phyloP scores from a whole-genome alignment of 306 rosid species.

The Clitoria ternatea region DNA sequence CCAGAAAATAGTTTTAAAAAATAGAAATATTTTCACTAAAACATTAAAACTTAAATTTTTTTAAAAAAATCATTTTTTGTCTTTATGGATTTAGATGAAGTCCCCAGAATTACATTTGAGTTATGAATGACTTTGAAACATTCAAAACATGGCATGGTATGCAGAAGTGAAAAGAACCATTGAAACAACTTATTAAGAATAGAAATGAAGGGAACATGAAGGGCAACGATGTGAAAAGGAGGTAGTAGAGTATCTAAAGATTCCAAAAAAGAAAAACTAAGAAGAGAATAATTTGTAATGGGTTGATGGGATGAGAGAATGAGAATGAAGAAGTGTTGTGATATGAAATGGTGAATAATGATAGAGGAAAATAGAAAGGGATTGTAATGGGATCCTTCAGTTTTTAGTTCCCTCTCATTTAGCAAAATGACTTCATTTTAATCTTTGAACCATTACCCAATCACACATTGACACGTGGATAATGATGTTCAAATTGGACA shows the following conservation, averaged over 20 bases:
- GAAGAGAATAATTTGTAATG: slow-evolving; percentile 15
- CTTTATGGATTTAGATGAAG: background rate
- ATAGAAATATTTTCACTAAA: background rate
- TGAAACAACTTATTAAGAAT: background rate
- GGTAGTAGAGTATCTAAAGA: slow-evolving; percentile 43
- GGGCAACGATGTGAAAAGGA: background rate
- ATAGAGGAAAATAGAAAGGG: slow-evolving; percentile 15
- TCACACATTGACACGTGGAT: too few relatives aligned
- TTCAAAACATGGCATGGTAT: background rate
- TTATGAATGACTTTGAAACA: background rate
- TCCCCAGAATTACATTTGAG: too few relatives aligned
- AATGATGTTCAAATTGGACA: too few relatives aligned
- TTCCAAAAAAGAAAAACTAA: slow-evolving; percentile 12
- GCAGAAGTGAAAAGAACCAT: background rate
- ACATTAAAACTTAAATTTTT: background rate
- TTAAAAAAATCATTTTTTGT: background rate
- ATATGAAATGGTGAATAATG: background rate
- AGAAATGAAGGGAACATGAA: background rate
- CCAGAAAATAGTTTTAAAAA: background rate
- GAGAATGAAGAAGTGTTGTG: background rate
- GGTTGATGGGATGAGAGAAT: background rate
- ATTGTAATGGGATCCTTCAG: slow-evolving; percentile 24
- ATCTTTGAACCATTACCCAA: too few relatives aligned
- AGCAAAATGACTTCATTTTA: too few relatives aligned
- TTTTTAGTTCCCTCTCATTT: too few relatives aligned